phyloP scores from a whole-genome alignment of 78 protist species.

The Tieghemostelium lacteum region DNA sequence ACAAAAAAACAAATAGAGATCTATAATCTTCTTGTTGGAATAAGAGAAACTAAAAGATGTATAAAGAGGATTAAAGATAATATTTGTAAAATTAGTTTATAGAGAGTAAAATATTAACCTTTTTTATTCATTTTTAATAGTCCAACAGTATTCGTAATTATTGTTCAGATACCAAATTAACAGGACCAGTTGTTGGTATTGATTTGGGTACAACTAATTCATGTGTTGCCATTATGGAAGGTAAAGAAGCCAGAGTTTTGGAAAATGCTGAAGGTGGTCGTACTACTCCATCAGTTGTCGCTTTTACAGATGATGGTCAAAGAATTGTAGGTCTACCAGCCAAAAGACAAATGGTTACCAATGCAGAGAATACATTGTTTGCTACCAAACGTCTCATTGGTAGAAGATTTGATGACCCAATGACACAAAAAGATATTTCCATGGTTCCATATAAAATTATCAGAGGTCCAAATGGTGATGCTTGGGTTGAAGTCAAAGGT shows the following conservation, averaged over 20 bases:
- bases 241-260: conserved; percentile 78
- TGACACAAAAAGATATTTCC: conserved; percentile 79
- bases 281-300: conserved; percentile 93
- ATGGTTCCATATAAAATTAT: conserved; percentile 88
- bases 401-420: conserved; percentile 87
- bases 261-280: conserved; percentile 94
- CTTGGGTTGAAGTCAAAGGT: conserved; percentile 96
- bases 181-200: conserved; percentile 94
- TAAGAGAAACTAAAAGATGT: too few relatives aligned
- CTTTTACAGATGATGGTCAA: conserved; percentile 83
- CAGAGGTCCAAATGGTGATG: conserved; percentile 93
- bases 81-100: too few relatives aligned
- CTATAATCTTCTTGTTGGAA: too few relatives aligned
- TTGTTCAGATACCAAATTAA: conserved; percentile 39
- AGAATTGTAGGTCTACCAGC: conserved; percentile 86
- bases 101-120: too few relatives aligned
- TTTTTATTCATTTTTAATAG: not conserved
- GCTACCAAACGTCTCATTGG: conserved; percentile 96
- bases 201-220: conserved; percentile 99
- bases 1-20: too few relatives aligned
- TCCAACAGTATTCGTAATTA: conserved; percentile 31
- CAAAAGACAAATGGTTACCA: conserved; percentile 88
- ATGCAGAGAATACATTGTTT: conserved; percentile 95
- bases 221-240: conserved; percentile 98
- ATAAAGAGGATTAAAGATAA: too few relatives aligned